Evolutionary conservation across 352 stramenopile genomes (phyloP).

Genomic region (Globisporangium sylvaticum): DNA sequence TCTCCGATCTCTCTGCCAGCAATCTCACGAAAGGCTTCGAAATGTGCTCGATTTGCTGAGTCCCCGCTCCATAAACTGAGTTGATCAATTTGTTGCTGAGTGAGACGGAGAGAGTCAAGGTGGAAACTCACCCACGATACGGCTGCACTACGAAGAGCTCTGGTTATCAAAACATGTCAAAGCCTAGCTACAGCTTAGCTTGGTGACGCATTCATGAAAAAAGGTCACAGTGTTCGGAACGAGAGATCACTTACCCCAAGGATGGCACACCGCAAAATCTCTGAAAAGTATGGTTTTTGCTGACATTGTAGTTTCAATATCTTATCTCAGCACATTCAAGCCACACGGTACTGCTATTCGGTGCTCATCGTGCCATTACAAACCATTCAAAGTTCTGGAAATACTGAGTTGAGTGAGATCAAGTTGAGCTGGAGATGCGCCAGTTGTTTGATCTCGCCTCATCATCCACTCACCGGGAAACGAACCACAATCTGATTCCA

Average conservation of each 20-base stretch:
- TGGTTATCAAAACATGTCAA: too few relatives aligned
- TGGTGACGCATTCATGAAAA: too few relatives aligned
- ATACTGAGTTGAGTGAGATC: neutral
- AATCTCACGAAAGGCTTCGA: neutral
- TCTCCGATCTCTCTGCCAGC: neutral
- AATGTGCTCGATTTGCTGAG: neutral
- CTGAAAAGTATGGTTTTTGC: neutral
- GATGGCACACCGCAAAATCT: too few relatives aligned
- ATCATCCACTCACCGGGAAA: neutral
- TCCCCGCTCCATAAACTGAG: too few relatives aligned
- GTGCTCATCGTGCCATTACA: neutral
- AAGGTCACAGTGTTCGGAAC: too few relatives aligned
- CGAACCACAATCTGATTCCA: neutral
- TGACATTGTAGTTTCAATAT: neutral
- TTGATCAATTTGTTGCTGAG: too few relatives aligned
- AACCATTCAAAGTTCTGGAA: neutral
- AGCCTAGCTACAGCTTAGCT: too few relatives aligned
- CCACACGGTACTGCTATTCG: neutral
- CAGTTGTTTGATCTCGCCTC: neutral
- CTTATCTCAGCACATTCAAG: neutral
- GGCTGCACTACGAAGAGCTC: too few relatives aligned
- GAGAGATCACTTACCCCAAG: too few relatives aligned
- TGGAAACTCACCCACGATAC: too few relatives aligned
- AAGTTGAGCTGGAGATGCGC: neutral
- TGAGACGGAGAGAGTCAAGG: too few relatives aligned